Percentiles rank a stretch among this genome's conserved stretches.
Conservation (phyloP, 257 asterid genomes). For the Solanum ahanhuiri region DNA sequence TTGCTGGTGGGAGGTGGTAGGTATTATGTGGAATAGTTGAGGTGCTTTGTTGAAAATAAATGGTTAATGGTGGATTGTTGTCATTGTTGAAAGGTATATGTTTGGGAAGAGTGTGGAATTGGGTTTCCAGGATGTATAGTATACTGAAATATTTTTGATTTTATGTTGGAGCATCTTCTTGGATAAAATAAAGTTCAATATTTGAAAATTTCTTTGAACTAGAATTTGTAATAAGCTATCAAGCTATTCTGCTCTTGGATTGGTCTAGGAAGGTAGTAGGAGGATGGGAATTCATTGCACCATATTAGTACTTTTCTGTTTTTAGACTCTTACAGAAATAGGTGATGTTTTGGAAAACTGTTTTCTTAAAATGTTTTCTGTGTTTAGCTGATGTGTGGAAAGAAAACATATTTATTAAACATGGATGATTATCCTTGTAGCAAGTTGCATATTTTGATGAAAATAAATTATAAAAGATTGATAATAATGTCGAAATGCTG, state of each 20-base stretch:
- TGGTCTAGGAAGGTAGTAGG: neutral
- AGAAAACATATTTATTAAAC: neutral
- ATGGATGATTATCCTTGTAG: neutral
- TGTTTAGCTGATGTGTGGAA: neutral
- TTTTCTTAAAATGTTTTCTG: neutral
- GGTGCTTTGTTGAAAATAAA: neutral
- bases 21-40: neutral
- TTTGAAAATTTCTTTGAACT: neutral
- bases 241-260: neutral
- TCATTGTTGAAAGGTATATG: neutral
- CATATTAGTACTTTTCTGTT: neutral
- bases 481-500: neutral
- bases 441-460: neutral
- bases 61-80: neutral
- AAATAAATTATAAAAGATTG: neutral
- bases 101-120: neutral
- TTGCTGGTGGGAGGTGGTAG: neutral
- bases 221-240: neutral
- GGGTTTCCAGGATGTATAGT: neutral
- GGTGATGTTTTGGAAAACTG: neutral
- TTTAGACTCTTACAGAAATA: neutral
- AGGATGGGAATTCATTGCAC: neutral
- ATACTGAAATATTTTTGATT: neutral
- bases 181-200: neutral
- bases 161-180: neutral